Evolutionary conservation across 176 grass and related monocot species (phyloP), one percentile per base, ranked within the genome.

Genomic region (Cenchrus americanus): DNA sequence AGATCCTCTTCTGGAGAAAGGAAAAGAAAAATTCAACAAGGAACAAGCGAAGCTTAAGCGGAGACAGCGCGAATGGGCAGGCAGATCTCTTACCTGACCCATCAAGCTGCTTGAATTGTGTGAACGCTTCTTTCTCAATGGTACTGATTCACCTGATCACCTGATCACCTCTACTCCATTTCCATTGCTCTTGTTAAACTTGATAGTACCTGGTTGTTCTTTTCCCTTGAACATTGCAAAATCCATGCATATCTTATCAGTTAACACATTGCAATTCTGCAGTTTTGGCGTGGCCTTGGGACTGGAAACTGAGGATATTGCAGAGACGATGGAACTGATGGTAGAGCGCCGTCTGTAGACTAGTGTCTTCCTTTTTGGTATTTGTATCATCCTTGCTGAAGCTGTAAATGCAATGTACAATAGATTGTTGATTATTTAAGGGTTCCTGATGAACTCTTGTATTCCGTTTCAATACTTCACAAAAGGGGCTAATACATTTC

Each of bases 11-110:
- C 80, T 98, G 44, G 93, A 98, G 85, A 98, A 95, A 80, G 91
- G 96, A 69, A 98, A 98, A 90, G 85, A 98, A 79, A 98, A 98
- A 69, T 98, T 98, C 53, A 95, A 98, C 60, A 98, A 91, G 87
- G 90, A 90, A 90, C 91, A 98, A 79, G 96, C 96, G 27, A 98
- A 98, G 81, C 73, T 93, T 55, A 98, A 95, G 86, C 82, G 82
- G 79, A 84, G 91, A 32, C 85, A 92, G 7, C 91, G 93, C 8
- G 96, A 98, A 87, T 98, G 96, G 96, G 96, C 96, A 70, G 96
- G 96, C 72, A 94, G 88, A 95, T 95, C 96, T 94, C 91, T 98
- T 22, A 98, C 91, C 40, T 98, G 87, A 95, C 75, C 75, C 74
- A 32, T 37, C 27, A 50, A 30, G 7, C 61, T 69, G 15, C 42